Evolutionary conservation across 225 moss, liverwort and hornwort genomes (phyloP).

Genomic region (Asterella californica): DNA sequence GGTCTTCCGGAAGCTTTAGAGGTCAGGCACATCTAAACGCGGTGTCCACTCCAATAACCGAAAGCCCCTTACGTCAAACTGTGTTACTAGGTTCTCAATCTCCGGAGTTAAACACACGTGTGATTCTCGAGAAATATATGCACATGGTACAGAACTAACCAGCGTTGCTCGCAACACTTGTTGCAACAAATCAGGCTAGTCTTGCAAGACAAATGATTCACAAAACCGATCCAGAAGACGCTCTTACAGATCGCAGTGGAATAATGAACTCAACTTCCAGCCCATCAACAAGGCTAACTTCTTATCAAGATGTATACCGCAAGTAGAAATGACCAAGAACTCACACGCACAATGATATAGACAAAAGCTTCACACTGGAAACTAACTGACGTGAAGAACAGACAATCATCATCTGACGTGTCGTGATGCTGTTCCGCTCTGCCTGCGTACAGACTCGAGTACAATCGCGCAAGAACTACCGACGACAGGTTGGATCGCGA

Average conservation of each 20-base stretch:
- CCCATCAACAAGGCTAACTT: not conserved
- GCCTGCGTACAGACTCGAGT: too few relatives aligned
- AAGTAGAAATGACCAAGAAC: not conserved
- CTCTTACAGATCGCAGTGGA: not conserved
- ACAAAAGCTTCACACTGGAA: not conserved
- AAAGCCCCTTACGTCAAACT: too few relatives aligned
- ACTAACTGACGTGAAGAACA: not conserved
- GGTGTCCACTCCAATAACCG: too few relatives aligned
- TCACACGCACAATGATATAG: not conserved
- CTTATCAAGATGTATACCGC: not conserved
- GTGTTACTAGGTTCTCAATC: too few relatives aligned
- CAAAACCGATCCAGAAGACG: not conserved
- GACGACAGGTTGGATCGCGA: too few relatives aligned
- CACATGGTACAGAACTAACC: not conserved
- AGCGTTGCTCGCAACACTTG: not conserved
- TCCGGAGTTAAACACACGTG: too few relatives aligned
- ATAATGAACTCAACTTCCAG: not conserved
- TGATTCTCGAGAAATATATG: not conserved
- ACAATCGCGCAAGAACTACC: too few relatives aligned
- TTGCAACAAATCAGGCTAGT: not conserved
- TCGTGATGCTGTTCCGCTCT: not conserved
- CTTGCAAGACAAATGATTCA: not conserved
- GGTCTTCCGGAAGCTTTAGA: too few relatives aligned
- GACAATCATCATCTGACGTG: not conserved
- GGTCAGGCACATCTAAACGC: too few relatives aligned